phyloP scores from a whole-genome alignment of 2,329 filamentous ascomycete genomes.

The Pseudogymnoascus sp. region DNA sequence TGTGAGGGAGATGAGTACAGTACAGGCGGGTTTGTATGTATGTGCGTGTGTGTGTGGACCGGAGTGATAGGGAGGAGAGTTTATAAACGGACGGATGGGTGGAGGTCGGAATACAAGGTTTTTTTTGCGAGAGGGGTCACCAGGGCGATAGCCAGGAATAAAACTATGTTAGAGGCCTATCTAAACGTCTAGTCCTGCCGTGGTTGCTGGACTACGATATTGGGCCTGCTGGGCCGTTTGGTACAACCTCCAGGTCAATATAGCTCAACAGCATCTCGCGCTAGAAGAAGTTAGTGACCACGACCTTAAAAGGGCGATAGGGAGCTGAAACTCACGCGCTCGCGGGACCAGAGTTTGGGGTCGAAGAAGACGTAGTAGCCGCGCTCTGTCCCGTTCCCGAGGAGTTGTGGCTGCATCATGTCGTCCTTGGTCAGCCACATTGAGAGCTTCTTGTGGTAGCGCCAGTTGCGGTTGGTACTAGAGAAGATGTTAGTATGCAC shows the following conservation, averaged over 20 bases:
- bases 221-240: conserved; percentile 17
- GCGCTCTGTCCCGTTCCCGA: conserved; percentile 51
- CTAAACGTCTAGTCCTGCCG: neutral
- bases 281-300: conserved; percentile 28
- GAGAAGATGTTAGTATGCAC: conserved; percentile 8
- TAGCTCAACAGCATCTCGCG: conserved; percentile 54
- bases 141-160: neutral
- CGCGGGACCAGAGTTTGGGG: conserved; percentile 51
- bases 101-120: neutral
- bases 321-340: conserved; percentile 44
- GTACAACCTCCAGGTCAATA: conserved; percentile 47
- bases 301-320: neutral
- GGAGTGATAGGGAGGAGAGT: neutral
- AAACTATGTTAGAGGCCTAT: neutral
- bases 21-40: neutral
- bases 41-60: neutral
- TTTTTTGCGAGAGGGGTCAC: neutral
- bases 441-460: conserved; percentile 59
- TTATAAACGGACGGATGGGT: neutral
- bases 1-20: neutral
- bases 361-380: conserved; percentile 62
- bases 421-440: conserved; percentile 62
- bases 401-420: conserved; percentile 51
- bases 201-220: conserved; percentile 10
- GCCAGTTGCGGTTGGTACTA: conserved; percentile 56